Conservation (phyloP, 768 basidiomycete genomes). For the Lactarius vividus region DNA sequence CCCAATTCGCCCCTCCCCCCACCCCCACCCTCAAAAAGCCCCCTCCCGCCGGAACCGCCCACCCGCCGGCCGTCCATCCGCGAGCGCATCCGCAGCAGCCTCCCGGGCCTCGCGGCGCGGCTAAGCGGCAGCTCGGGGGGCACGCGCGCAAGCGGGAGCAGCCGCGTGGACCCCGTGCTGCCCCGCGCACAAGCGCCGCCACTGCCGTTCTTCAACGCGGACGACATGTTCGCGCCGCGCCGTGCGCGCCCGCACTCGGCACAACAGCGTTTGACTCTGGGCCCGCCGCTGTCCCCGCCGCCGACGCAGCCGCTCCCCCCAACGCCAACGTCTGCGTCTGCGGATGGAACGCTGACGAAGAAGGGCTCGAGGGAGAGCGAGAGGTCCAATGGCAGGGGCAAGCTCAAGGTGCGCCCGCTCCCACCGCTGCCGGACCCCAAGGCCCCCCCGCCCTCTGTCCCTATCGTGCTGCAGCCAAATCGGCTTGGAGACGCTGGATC, state of each 20-base stretch:
- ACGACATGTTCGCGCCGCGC: slow-evolving; percentile 18
- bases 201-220: neutral
- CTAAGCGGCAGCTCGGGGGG: neutral
- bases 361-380: neutral
- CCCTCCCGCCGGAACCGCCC: neutral
- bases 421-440: neutral
- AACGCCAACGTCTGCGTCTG: neutral
- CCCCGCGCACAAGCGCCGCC: neutral
- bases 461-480: slow-evolving; percentile 8
- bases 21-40: neutral
- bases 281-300: neutral
- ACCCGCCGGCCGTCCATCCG: neutral
- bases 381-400: neutral
- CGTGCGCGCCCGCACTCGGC: neutral
- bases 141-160: neutral
- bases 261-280: neutral
- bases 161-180: slow-evolving; percentile 16
- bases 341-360: neutral
- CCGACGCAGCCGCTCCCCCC: neutral
- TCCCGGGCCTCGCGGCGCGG: neutral
- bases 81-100: slow-evolving; percentile 4
- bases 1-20: neutral
- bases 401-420: neutral
- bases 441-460: neutral
- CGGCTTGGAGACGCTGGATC: neutral